Percentiles rank a stretch among this genome's conserved stretches.
phyloP scores from a whole-genome alignment of 768 basidiomycete species.

The Cystofilobasidium ferigula region DNA sequence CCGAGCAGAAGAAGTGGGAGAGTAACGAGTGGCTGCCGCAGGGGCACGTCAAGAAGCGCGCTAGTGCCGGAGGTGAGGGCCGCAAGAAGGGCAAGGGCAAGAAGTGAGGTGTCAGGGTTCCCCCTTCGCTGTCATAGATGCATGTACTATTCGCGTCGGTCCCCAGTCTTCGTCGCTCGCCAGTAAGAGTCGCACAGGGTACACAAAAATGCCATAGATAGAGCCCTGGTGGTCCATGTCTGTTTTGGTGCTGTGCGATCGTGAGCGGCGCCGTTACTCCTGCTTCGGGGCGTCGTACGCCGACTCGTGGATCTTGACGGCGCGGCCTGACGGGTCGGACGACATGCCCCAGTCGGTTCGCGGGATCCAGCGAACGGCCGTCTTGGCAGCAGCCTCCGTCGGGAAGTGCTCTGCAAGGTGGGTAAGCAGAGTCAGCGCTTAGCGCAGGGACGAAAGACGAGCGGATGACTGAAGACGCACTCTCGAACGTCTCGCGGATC shows the following conservation, averaged over 20 bases:
- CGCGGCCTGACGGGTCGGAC: slow-evolving; percentile 85
- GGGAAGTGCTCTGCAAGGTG: slow-evolving; percentile 76
- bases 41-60: slow-evolving; percentile 7
- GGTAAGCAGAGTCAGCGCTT: no score
- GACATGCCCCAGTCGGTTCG: slow-evolving; percentile 44
- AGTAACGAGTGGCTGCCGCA: slow-evolving; percentile 23
- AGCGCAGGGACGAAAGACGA: background rate
- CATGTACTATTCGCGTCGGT: background rate
- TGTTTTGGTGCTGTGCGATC: background rate
- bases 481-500: slow-evolving; percentile 83
- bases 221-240: no score
- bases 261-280: background rate
- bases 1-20: background rate
- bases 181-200: no score
- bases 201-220: no score
- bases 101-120: slow-evolving; percentile 4
- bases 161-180: no score
- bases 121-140: background rate
- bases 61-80: background rate
- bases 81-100: slow-evolving; percentile 17
- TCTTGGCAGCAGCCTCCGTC: slow-evolving; percentile 68
- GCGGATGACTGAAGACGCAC: slow-evolving; percentile 39
- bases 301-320: slow-evolving; percentile 88
- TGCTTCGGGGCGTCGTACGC: slow-evolving; percentile 50
- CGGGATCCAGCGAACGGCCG: slow-evolving; percentile 65